These are phyloP conservation scores for Boletus pseudo-olivaceus DNA, from an alignment of 768 basidiomycete genomes.

Conservation along the genomic window DNA sequence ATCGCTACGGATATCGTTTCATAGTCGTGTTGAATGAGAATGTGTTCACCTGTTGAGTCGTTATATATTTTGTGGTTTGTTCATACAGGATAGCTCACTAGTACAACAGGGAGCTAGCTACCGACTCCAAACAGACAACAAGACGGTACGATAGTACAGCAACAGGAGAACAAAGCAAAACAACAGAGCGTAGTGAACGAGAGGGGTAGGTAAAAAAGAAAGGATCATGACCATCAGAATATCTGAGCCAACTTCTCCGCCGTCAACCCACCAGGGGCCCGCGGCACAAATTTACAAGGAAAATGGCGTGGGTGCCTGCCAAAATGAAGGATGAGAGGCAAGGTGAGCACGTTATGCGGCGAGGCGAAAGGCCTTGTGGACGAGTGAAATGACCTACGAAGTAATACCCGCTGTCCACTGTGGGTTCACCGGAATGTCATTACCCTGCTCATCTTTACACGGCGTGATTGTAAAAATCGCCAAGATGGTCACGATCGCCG, in stretches of 20 bases:
- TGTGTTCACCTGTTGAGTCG: not conserved
- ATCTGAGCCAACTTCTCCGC: conserved; percentile 17
- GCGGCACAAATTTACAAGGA: conserved; percentile 25
- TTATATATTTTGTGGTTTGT: too few relatives aligned
- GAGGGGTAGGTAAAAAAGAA: not conserved
- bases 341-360: not conserved
- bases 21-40: not conserved
- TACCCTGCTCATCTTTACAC: conserved; percentile 23
- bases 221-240: conserved; percentile 9
- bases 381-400: conserved; percentile 17
- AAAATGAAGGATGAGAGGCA: not conserved
- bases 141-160: not conserved
- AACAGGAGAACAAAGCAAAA: not conserved
- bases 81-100: not conserved
- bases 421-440: conserved; percentile 20
- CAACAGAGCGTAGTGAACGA: not conserved
- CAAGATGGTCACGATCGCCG: conserved; percentile 33
- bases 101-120: not conserved
- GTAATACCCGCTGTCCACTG: conserved; percentile 25
- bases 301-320: conserved; percentile 25
- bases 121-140: not conserved
- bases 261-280: conserved; percentile 14
- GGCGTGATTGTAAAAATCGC: conserved; percentile 35
- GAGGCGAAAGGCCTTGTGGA: not conserved
- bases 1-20: not conserved